Conservation (phyloP, 2,329 filamentous ascomycete genomes). For the Arthroderma sp. region DNA sequence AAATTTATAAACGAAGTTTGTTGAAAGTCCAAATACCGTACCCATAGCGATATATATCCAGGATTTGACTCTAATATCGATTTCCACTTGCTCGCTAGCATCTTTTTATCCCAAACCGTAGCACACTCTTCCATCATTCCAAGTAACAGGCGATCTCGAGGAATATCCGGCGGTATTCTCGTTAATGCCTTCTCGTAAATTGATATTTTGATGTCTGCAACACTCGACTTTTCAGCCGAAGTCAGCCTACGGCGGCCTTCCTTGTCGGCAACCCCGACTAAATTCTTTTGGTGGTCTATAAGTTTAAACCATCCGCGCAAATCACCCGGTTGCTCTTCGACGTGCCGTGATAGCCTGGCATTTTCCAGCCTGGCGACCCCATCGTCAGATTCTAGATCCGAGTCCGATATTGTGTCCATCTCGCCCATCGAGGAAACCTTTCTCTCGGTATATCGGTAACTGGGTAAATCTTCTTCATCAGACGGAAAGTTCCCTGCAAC, state of each 20-base stretch:
- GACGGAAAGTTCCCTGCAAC: conserved; percentile 19
- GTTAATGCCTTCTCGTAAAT: conserved; percentile 66
- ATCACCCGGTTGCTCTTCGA: conserved; percentile 54
- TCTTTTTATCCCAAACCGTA: conserved; percentile 58
- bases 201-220: conserved; percentile 66
- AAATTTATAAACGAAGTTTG: conserved; percentile 57
- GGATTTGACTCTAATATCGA: conserved; percentile 44
- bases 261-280: conserved; percentile 39
- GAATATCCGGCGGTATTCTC: conserved; percentile 35
- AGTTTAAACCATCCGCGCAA: conserved; percentile 63
- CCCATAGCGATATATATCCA: conserved; percentile 55
- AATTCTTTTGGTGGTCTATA: conserved; percentile 61
- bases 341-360: conserved; percentile 47
- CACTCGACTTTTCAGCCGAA: conserved; percentile 50
- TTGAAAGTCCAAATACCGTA: conserved; percentile 54
- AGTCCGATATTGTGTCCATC: conserved; percentile 37
- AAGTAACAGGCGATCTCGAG: conserved; percentile 49
- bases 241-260: conserved; percentile 32
- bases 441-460: conserved; percentile 53
- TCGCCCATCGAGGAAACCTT: conserved; percentile 42
- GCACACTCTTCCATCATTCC: conserved; percentile 60
- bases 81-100: conserved; percentile 52
- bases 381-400: conserved; percentile 29
- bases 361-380: conserved; percentile 32
- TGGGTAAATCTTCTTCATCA: conserved; percentile 38